These are phyloP conservation scores for Backusella circina DNA, from an alignment of 192 early-diverging fungal genomes.

Conservation along the genomic window DNA sequence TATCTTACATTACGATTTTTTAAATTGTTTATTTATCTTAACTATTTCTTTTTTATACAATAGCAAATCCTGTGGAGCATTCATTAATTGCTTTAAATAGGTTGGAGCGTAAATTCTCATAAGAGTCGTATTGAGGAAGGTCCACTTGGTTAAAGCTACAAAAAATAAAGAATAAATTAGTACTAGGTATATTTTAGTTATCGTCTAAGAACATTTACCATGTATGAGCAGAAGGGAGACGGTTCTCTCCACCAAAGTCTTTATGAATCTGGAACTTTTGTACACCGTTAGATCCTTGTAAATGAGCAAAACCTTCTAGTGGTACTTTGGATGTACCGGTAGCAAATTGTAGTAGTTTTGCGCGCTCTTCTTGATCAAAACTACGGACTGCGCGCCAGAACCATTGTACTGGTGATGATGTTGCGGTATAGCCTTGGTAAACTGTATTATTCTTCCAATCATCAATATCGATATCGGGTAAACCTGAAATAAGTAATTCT, in stretches of 20 bases:
- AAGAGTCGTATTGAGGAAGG: conserved; percentile 87
- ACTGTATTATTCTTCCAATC: conserved; percentile 99
- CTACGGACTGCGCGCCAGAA: conserved; percentile 98
- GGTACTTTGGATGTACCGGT: conserved; percentile 98
- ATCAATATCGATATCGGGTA: conserved; percentile 99
- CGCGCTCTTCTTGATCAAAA: conserved; percentile 96
- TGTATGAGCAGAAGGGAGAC: conserved; percentile 97
- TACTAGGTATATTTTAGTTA: not conserved
- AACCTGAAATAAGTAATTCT: conserved; percentile 94
- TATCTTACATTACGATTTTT: not conserved
- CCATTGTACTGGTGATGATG: conserved; percentile 93
- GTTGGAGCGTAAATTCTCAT: conserved; percentile 80
- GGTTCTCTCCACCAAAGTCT: conserved; percentile 79
- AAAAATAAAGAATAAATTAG: conserved; percentile 14
- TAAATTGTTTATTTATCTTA: not conserved
- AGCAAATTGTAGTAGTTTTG: conserved; percentile 96
- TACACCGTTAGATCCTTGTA: conserved; percentile 91
- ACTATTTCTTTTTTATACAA: conserved; percentile 51
- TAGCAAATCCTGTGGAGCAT: conserved; percentile 89
- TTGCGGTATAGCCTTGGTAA: conserved; percentile 86
- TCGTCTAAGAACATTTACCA: conserved; percentile 58
- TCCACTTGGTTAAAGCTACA: conserved; percentile 96
- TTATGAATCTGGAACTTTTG: conserved; percentile 99
- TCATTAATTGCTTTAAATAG: conserved; percentile 89
- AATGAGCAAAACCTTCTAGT: conserved; percentile 87